A percentile compares a stretch with the other conserved stretches of the same genome.
phyloP scores from a whole-genome alignment of 352 stramenopile genomes.

The Phytophthora citricola region DNA sequence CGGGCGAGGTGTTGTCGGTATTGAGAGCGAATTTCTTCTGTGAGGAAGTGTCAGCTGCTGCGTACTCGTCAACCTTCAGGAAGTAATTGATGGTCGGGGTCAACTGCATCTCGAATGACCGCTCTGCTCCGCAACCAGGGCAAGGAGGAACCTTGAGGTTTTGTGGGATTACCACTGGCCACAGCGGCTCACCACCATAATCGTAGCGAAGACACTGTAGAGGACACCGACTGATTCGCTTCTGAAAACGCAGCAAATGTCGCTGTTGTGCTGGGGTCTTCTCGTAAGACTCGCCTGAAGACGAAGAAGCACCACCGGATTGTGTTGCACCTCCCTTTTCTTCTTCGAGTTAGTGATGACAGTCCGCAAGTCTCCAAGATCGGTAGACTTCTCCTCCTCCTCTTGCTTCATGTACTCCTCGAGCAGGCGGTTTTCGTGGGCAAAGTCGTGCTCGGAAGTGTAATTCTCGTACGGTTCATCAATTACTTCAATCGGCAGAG shows the following conservation, averaged over 20 bases:
- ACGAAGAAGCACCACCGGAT: slow-evolving; percentile 17
- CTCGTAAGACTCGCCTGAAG: slow-evolving; percentile 78
- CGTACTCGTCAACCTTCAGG: slow-evolving; percentile 80
- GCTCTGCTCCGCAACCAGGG: slow-evolving; percentile 57
- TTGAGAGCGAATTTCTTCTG: slow-evolving; percentile 6
- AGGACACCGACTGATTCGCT: slow-evolving; percentile 80
- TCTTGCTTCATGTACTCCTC: slow-evolving; percentile 85
- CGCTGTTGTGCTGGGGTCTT: slow-evolving; percentile 75
- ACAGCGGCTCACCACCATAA: slow-evolving; percentile 85
- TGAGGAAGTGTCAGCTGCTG: slow-evolving; percentile 18
- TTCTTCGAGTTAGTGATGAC: slow-evolving; percentile 71
- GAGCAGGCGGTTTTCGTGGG: slow-evolving; percentile 75
- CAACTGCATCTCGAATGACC: slow-evolving; percentile 85
- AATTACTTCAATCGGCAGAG: slow-evolving; percentile 73
- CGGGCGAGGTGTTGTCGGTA: background rate
- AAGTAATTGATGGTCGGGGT: slow-evolving; percentile 89
- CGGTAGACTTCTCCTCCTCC: slow-evolving; percentile 78
- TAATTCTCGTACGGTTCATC: slow-evolving; percentile 82
- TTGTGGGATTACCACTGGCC: slow-evolving; percentile 63
- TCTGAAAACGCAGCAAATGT: slow-evolving; percentile 88
- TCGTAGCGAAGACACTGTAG: slow-evolving; percentile 86
- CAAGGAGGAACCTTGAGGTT: slow-evolving; percentile 62
- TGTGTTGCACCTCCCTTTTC: slow-evolving; percentile 32
- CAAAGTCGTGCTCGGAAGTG: slow-evolving; percentile 65
- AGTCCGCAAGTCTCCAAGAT: slow-evolving; percentile 63